phyloP scores from a whole-genome alignment of 805 yeast species.

The Metschnikowia baotianmanensis region DNA sequence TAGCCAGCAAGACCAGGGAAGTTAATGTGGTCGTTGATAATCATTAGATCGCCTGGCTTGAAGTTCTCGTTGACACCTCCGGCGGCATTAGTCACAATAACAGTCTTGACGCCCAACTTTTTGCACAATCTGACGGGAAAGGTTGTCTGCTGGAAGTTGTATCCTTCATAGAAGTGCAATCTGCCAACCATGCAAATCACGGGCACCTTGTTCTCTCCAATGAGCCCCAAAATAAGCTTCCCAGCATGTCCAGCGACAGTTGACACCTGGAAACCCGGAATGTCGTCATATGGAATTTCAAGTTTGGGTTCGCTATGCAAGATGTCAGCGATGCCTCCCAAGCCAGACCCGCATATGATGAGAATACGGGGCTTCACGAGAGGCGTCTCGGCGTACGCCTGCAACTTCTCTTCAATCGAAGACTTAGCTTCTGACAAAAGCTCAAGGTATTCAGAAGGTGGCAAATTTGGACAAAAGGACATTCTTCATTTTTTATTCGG shows the following conservation, averaged over 20 bases:
- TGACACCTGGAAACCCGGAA: conserved; percentile 78
- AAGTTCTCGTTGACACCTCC: conserved; percentile 75
- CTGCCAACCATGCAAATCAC: conserved; percentile 94
- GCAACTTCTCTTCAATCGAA: conserved; percentile 16
- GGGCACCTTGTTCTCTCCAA: conserved; percentile 67
- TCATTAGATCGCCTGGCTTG: conserved; percentile 87
- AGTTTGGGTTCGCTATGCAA: conserved; percentile 41
- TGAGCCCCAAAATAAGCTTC: conserved; percentile 69
- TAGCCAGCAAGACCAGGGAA: conserved; percentile 87
- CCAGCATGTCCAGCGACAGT: conserved; percentile 94
- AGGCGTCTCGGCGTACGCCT: conserved; percentile 8
- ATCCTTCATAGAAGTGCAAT: conserved; percentile 90
- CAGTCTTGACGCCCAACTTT: conserved; percentile 53
- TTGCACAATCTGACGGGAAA: conserved; percentile 81
- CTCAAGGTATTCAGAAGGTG: conserved; percentile 20
- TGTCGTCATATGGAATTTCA: conserved; percentile 58
- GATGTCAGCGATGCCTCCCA: conserved; percentile 75
- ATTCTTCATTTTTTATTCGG: background rate
- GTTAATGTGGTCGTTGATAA: conserved; percentile 84
- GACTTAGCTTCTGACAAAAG: conserved; percentile 23
- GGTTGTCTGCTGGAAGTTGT: conserved; percentile 74
- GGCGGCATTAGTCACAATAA: conserved; percentile 93
- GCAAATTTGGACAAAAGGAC: conserved; percentile 11
- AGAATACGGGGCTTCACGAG: conserved; percentile 55
- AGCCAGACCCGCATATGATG: conserved; percentile 92